These are phyloP conservation scores for Tylopilus orsonianus DNA, from an alignment of 1,284 basidiomycete genomes.

Conservation along the genomic window DNA sequence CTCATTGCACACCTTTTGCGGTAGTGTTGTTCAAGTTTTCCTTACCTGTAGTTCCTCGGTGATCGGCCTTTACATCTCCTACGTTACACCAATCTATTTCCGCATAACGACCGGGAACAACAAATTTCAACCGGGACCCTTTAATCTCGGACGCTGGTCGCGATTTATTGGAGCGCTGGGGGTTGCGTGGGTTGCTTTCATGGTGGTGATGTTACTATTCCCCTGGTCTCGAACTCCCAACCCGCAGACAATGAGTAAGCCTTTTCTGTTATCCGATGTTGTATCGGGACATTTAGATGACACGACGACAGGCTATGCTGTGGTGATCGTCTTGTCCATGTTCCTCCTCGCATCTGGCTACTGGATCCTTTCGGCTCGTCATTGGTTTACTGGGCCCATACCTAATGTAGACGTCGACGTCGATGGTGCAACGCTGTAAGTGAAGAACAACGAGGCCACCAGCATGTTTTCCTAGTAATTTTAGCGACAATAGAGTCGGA, in stretches of 20 bases:
- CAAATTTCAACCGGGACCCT: conserved; percentile 55
- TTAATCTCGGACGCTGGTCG: conserved; percentile 57
- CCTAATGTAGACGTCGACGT: conserved; percentile 12
- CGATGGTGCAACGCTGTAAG: no score
- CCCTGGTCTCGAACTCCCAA: conserved; percentile 43
- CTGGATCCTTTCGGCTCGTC: conserved; percentile 60
- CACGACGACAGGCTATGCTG: conserved; percentile 50
- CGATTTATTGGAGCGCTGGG: conserved; percentile 54
- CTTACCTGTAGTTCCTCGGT: conserved; percentile 51
- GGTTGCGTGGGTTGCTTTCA: conserved; percentile 60
- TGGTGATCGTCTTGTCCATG: conserved; percentile 59
- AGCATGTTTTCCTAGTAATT: background rate
- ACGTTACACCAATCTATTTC: conserved; percentile 62
- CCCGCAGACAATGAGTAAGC: conserved; percentile 52
- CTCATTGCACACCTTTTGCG: background rate
- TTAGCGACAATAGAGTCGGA: background rate
- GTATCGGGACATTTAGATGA: conserved; percentile 3
- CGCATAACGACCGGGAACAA: conserved; percentile 61
- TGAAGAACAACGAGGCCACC: conserved; percentile 4
- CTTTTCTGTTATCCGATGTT: background rate
- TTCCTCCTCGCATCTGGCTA: conserved; percentile 58
- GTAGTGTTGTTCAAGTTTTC: background rate
- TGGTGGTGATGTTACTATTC: conserved; percentile 57
- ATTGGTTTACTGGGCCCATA: conserved; percentile 67
- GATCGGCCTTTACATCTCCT: conserved; percentile 47